Percentiles rank a stretch among this genome's conserved stretches.
Conservation (phyloP, 768 basidiomycete genomes). For the Polyporus arcularius region DNA sequence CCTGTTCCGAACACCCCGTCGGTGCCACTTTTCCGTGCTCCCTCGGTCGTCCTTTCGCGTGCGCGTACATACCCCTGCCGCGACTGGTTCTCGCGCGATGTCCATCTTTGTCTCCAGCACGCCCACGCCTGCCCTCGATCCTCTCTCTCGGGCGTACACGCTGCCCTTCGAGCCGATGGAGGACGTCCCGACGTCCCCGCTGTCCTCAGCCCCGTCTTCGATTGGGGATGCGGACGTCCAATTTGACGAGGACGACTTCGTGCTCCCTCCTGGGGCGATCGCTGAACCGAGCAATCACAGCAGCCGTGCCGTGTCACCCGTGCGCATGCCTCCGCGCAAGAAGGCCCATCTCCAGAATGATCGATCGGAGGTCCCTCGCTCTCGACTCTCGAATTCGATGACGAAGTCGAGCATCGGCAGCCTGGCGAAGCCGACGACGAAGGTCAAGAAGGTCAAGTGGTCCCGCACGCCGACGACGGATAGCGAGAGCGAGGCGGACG, state of each 20-base stretch:
- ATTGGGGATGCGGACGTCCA: neutral
- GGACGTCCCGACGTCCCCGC: slow-evolving; percentile 16
- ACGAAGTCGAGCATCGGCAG: no score
- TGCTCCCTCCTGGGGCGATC: neutral
- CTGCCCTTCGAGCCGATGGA: neutral
- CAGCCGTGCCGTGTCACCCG: slow-evolving; percentile 2
- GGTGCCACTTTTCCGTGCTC: no score
- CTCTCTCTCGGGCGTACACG: slow-evolving; percentile 5
- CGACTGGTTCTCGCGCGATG: no score
- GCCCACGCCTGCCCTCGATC: no score
- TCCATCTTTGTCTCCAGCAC: neutral
- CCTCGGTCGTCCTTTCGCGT: no score
- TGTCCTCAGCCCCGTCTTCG: slow-evolving; percentile 19
- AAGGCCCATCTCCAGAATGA: neutral
- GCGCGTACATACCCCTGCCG: no score
- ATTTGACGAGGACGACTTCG: neutral
- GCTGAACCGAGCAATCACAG: neutral
- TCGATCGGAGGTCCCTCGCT: neutral
- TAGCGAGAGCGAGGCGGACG: neutral
- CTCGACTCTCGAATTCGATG: no score
- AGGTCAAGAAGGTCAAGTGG: neutral
- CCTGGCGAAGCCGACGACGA: neutral
- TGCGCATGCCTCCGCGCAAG: slow-evolving; percentile 6
- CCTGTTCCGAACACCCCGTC: no score
- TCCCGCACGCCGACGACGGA: neutral